These are phyloP conservation scores for Quercus rubra DNA, from an alignment of 306 rosid genomes.

Conservation along the genomic window DNA sequence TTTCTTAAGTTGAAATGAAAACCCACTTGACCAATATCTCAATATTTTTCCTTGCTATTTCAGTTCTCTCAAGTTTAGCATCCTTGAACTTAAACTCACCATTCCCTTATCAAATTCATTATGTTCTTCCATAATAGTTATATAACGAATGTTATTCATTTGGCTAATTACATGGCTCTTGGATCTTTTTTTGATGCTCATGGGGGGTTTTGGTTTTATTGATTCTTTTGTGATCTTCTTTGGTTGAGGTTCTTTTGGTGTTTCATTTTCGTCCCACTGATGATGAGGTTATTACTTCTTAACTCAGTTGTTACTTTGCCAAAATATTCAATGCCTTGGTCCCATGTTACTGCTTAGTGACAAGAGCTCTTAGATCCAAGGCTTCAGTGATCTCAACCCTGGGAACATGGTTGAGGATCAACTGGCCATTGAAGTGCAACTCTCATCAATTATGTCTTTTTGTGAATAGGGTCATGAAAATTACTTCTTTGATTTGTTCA, in stretches of 20 bases:
- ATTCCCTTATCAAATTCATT: too few relatives aligned
- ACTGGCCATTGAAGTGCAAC: not conserved
- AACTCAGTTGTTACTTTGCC: too few relatives aligned
- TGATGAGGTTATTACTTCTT: too few relatives aligned
- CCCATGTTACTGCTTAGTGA: not conserved
- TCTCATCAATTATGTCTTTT: too few relatives aligned
- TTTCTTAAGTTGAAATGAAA: not conserved
- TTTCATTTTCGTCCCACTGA: too few relatives aligned
- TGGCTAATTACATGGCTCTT: not conserved
- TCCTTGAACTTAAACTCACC: too few relatives aligned
- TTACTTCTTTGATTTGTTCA: not conserved
- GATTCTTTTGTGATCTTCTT: not conserved
- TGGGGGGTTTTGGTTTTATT: not conserved
- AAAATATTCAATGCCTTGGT: too few relatives aligned
- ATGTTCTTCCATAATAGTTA: too few relatives aligned
- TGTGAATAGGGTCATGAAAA: not conserved
- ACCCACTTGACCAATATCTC: slow-evolving; percentile 50
- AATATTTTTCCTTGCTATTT: slow-evolving; percentile 53
- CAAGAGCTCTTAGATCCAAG: not conserved
- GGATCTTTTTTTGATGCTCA: not conserved
- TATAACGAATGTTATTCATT: too few relatives aligned
- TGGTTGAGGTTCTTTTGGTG: too few relatives aligned
- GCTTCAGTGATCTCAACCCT: not conserved
- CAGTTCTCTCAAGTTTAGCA: not conserved
- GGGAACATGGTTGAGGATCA: not conserved